phyloP scores from a whole-genome alignment of 805 yeast species.

The Brettanomyces bruxellensis region DNA sequence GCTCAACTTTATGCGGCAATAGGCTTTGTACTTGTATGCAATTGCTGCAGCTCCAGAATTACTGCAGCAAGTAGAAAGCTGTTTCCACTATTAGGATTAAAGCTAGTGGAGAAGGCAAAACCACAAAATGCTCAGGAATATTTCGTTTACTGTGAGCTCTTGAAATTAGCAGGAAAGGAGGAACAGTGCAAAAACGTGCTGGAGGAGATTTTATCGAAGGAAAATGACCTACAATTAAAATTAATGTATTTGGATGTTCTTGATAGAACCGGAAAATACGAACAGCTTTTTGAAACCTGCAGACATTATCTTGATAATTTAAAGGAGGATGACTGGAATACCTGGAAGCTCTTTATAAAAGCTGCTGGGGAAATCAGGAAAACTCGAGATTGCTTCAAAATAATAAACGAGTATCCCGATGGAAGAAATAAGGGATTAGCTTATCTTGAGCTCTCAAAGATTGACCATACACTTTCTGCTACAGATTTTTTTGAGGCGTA shows the following conservation, averaged over 20 bases:
- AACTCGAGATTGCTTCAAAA: constrained; percentile 23
- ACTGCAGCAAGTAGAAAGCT: constrained; percentile 38
- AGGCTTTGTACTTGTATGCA: constrained; percentile 34
- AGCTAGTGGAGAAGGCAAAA: constrained; percentile 40
- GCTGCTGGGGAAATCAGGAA: constrained; percentile 32
- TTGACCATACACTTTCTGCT: neutral
- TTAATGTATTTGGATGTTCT: constrained; percentile 43
- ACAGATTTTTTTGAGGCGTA: constrained; percentile 2
- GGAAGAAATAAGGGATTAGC: constrained; percentile 56
- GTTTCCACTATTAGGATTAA: constrained; percentile 52
- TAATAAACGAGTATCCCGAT: constrained; percentile 24
- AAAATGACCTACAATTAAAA: constrained; percentile 55
- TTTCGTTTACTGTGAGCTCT: constrained; percentile 46
- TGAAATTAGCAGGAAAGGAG: constrained; percentile 28
- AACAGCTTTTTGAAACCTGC: constrained; percentile 32
- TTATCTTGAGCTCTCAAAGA: constrained; percentile 32
- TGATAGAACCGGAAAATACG: constrained; percentile 32
- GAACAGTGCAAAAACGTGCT: constrained; percentile 26
- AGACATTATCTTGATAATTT: constrained; percentile 33
- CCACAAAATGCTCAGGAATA: constrained; percentile 61
- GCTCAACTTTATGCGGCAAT: constrained; percentile 50
- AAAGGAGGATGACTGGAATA: constrained; percentile 64
- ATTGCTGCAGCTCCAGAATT: constrained; percentile 25
- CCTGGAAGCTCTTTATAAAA: constrained; percentile 53
- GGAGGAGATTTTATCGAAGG: constrained; percentile 25